phyloP scores from a whole-genome alignment of 495 filamentous ascomycete species.

The Penicillium chermesinum region DNA sequence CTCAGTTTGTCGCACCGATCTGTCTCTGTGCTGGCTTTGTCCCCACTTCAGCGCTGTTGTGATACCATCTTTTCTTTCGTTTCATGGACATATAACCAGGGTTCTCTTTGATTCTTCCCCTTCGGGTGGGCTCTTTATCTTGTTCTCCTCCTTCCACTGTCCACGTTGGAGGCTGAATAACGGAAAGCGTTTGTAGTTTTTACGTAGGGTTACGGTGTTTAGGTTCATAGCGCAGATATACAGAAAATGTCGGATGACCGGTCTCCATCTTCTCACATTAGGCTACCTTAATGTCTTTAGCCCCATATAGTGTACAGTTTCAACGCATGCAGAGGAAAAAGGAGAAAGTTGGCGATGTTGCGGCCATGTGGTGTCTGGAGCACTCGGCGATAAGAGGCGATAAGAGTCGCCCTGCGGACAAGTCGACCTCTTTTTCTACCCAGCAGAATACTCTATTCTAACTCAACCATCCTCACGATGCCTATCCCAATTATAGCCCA shows the following conservation, averaged over 20 bases:
- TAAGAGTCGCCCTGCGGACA: slow-evolving; percentile 20
- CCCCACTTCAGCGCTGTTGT: slow-evolving; percentile 29
- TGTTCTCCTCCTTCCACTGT: neutral
- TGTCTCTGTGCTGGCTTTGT: slow-evolving; percentile 3
- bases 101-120: slow-evolving; percentile 15
- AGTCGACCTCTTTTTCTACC: slow-evolving; percentile 7
- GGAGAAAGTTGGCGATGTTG: neutral
- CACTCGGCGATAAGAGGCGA: slow-evolving; percentile 13
- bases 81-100: slow-evolving; percentile 11
- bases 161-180: neutral
- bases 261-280: neutral
- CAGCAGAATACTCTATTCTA: slow-evolving; percentile 7
- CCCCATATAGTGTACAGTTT: neutral
- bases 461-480: slow-evolving; percentile 47
- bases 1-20: neutral
- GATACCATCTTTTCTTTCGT: slow-evolving; percentile 33
- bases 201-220: neutral
- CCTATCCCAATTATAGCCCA: slow-evolving; percentile 68
- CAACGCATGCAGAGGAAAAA: neutral
- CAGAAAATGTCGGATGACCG: neutral
- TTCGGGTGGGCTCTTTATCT: neutral
- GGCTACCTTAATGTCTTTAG: neutral
- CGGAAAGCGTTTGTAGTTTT: neutral
- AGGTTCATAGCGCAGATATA: neutral
- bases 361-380: slow-evolving; percentile 12